Evolutionary conservation across 768 basidiomycete species (phyloP).

Genomic region (Chiua virens): DNA sequence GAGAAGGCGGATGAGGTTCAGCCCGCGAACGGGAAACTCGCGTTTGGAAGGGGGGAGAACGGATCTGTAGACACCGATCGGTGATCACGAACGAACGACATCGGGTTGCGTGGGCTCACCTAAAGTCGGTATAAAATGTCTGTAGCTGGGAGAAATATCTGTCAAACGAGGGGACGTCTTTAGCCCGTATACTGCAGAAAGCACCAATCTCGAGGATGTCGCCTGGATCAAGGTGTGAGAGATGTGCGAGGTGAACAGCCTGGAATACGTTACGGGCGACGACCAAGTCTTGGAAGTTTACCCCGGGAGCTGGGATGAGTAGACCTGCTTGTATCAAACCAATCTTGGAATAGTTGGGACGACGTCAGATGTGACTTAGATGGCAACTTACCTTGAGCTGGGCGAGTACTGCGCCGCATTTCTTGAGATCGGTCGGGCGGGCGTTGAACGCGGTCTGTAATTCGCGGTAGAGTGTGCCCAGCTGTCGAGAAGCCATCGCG

Average conservation of each 20-base stretch:
- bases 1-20: slow-evolving; percentile 92
- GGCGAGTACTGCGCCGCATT: slow-evolving; percentile 59
- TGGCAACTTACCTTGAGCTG: slow-evolving; percentile 66
- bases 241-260: neutral
- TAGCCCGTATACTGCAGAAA: slow-evolving; percentile 86
- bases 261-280: slow-evolving; percentile 60
- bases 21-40: slow-evolving; percentile 86
- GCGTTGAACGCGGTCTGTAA: slow-evolving; percentile 67
- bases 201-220: slow-evolving; percentile 96
- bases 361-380: neutral
- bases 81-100: neutral
- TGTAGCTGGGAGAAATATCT: slow-evolving; percentile 92
- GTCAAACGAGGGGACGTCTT: slow-evolving; percentile 91
- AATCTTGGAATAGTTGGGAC: slow-evolving; percentile 44
- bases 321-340: slow-evolving; percentile 76
- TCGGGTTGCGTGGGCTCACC: slow-evolving; percentile 39
- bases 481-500: slow-evolving; percentile 51
- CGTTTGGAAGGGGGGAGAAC: slow-evolving; percentile 80
- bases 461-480: slow-evolving; percentile 62
- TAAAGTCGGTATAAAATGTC: slow-evolving; percentile 86
- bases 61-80: slow-evolving; percentile 42
- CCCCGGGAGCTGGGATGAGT: slow-evolving; percentile 67
- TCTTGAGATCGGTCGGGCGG: slow-evolving; percentile 65
- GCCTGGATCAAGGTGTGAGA: slow-evolving; percentile 45
- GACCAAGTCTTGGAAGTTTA: slow-evolving; percentile 64